phyloP scores from a whole-genome alignment of 805 yeast genomes.

The Yarrowia keelungensis region DNA sequence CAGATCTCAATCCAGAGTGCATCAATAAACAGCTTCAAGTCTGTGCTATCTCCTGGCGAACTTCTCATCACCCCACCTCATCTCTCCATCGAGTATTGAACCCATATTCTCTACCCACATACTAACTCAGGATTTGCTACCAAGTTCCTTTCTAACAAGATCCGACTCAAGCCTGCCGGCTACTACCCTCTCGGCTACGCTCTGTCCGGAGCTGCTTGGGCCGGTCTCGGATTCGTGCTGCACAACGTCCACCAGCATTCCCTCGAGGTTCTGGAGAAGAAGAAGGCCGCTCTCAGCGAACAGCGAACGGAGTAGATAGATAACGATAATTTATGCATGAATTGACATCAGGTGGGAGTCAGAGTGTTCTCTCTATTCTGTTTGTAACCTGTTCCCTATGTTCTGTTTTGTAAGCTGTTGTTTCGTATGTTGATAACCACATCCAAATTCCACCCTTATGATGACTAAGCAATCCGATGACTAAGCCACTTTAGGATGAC shows the following conservation, averaged over 20 bases:
- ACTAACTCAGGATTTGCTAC: constrained; percentile 42
- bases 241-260: constrained; percentile 47
- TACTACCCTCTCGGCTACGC: constrained; percentile 50
- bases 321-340: constrained; percentile 37
- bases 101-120: background rate
- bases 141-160: constrained; percentile 49
- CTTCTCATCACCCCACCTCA: no score
- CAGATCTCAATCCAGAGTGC: no score
- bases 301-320: constrained; percentile 37
- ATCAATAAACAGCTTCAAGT: no score
- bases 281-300: constrained; percentile 34
- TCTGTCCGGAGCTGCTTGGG: constrained; percentile 48
- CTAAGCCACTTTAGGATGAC: background rate
- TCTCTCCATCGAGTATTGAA: no score
- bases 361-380: no score
- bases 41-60: no score
- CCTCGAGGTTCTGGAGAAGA: constrained; percentile 43
- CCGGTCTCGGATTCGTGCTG: constrained; percentile 48
- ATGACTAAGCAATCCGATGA: background rate
- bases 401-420: no score
- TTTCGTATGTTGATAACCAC: no score
- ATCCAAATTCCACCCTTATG: background rate
- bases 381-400: no score
- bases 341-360: background rate
- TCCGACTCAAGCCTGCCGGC: constrained; percentile 49